A percentile compares a stretch with the other conserved stretches of the same genome.
These are phyloP conservation scores for Boletus sensibilis DNA, from an alignment of 768 basidiomycete species.

Conservation along the genomic window DNA sequence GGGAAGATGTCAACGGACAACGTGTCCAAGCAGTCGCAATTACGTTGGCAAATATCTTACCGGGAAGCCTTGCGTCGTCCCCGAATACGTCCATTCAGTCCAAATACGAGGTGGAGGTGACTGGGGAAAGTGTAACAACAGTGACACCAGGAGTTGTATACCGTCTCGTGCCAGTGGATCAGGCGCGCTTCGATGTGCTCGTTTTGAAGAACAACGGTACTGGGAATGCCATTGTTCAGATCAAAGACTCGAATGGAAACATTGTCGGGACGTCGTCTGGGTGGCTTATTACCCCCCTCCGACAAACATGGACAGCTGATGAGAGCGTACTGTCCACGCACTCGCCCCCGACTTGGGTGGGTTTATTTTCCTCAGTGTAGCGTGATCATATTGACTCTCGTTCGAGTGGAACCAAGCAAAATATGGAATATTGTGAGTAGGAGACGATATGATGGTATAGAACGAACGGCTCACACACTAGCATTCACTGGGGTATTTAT, in stretches of 20 bases:
- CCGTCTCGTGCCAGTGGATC: constrained; percentile 52
- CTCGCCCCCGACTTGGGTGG: constrained; percentile 56
- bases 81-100: constrained; percentile 33
- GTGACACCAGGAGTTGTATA: constrained; percentile 40
- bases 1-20: constrained; percentile 38
- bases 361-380: constrained; percentile 5
- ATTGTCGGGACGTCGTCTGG: constrained; percentile 36
- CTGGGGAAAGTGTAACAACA: constrained; percentile 42
- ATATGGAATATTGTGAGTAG: constrained; percentile 51
- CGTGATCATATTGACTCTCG: neutral
- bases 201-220: constrained; percentile 35
- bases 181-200: constrained; percentile 48
- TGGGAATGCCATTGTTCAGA: constrained; percentile 30
- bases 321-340: constrained; percentile 39
- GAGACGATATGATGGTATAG: neutral
- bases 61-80: constrained; percentile 29
- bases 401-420: constrained; percentile 50
- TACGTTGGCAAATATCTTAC: constrained; percentile 50
- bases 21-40: constrained; percentile 51
- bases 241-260: constrained; percentile 37
- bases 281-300: constrained; percentile 40
- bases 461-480: constrained; percentile 18
- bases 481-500: constrained; percentile 52
- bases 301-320: constrained; percentile 41
- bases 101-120: constrained; percentile 38